These are phyloP conservation scores for Cryptococcus floricola DNA, from an alignment of 1,284 basidiomycete genomes.

Conservation along the genomic window DNA sequence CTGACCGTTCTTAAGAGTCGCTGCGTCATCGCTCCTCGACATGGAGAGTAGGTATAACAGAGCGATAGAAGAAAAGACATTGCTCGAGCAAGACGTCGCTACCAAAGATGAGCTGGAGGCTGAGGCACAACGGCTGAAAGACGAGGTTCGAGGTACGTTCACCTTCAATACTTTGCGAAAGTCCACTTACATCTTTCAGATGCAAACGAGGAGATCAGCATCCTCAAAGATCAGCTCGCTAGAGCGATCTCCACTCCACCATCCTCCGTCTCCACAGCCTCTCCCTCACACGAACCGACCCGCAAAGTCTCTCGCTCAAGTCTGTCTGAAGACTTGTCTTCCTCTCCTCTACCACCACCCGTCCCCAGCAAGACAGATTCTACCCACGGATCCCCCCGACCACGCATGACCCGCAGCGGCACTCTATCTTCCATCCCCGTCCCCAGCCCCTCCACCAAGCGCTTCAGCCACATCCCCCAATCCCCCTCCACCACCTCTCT, in stretches of 20 bases:
- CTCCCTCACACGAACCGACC: slow-evolving; percentile 30
- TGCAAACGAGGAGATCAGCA: slow-evolving; percentile 75
- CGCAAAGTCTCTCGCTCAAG: slow-evolving; percentile 2
- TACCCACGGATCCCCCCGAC: not conserved
- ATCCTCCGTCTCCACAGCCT: slow-evolving; percentile 24
- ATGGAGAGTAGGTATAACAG: slow-evolving; percentile 86
- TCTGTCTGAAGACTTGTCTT: slow-evolving; percentile 2
- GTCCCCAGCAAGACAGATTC: slow-evolving; percentile 7
- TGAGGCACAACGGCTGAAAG: slow-evolving; percentile 84
- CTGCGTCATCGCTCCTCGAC: slow-evolving; percentile 85
- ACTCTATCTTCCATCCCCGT: slow-evolving; percentile 50
- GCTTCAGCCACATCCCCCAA: slow-evolving; percentile 10
- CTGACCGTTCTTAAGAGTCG: slow-evolving; percentile 54
- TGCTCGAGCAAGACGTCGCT: slow-evolving; percentile 93
- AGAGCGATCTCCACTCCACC: slow-evolving; percentile 35
- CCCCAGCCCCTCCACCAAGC: slow-evolving; percentile 20
- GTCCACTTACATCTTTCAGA: slow-evolving; percentile 16
- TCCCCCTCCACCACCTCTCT: slow-evolving; percentile 36
- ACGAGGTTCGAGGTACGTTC: slow-evolving; percentile 79
- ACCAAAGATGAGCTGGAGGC: slow-evolving; percentile 87
- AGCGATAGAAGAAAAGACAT: slow-evolving; percentile 91
- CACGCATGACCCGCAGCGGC: slow-evolving; percentile 17
- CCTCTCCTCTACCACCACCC: slow-evolving; percentile 10
- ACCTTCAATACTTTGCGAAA: not conserved
- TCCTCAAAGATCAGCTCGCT: slow-evolving; percentile 66